These are phyloP conservation scores for Mucor circinelloides DNA, from an alignment of 371 early-diverging fungal species.

Conservation along the genomic window DNA sequence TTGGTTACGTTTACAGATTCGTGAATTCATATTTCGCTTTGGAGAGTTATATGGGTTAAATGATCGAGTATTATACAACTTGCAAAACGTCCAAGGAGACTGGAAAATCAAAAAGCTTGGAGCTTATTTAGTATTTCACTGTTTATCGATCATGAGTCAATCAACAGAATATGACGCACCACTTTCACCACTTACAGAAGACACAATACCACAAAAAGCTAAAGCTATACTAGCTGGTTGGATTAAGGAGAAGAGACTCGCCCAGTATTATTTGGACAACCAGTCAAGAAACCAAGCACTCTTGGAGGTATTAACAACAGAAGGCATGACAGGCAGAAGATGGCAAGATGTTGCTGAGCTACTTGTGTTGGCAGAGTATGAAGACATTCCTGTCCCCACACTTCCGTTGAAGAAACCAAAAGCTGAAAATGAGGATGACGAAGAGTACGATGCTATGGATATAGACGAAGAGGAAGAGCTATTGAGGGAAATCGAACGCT, in stretches of 20 bases:
- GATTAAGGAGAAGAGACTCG: constrained; percentile 24
- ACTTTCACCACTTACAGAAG: not conserved
- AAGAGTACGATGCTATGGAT: constrained; percentile 6
- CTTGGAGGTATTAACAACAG: constrained; percentile 10
- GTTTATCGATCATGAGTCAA: constrained; percentile 5
- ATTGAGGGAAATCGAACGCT: not conserved
- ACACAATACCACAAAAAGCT: constrained; percentile 6
- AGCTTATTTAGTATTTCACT: constrained; percentile 24
- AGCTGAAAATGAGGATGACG: not conserved
- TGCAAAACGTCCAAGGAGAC: constrained; percentile 49
- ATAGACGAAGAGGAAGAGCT: constrained; percentile 10
- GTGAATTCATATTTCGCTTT: constrained; percentile 49
- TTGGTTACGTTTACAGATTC: constrained; percentile 48
- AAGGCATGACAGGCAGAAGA: constrained; percentile 31
- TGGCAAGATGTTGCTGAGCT: constrained; percentile 39
- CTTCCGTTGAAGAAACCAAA: not conserved
- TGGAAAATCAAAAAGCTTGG: constrained; percentile 41
- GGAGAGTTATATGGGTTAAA: constrained; percentile 36
- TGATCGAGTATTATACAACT: constrained; percentile 13
- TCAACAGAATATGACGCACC: constrained; percentile 5
- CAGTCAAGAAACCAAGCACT: constrained; percentile 21
- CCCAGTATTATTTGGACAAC: not conserved
- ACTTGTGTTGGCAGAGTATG: constrained; percentile 16
- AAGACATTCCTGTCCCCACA: constrained; percentile 22
- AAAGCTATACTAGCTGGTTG: constrained; percentile 16